phyloP scores from a whole-genome alignment of 768 basidiomycete genomes.

The Dictyophora rubrovolvata region DNA sequence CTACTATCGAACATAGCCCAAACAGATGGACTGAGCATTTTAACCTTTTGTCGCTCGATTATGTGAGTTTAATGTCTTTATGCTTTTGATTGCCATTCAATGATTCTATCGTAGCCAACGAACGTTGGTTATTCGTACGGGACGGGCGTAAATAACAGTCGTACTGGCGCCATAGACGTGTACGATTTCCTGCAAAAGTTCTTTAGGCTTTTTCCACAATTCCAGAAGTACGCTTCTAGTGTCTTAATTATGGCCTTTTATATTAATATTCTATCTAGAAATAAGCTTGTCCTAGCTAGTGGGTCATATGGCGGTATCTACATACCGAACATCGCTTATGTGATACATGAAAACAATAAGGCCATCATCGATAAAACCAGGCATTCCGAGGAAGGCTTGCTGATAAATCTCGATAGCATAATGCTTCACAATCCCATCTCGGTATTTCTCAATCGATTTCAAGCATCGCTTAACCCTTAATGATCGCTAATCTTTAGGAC shows the following conservation, averaged over 20 bases:
- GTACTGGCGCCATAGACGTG: conserved; percentile 22
- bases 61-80: conserved; percentile 1
- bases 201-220: conserved; percentile 18
- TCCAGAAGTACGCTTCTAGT: neutral
- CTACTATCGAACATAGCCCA: conserved; percentile 18
- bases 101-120: conserved; percentile 17
- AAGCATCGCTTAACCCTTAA: no score
- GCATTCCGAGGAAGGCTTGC: conserved; percentile 12
- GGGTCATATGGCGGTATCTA: conserved; percentile 29
- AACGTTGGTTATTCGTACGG: conserved; percentile 28
- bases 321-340: conserved; percentile 26
- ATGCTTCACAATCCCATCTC: conserved; percentile 23
- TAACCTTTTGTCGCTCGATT: conserved; percentile 11
- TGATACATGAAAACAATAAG: conserved; percentile 25
- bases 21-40: conserved; percentile 11
- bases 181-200: conserved; percentile 30
- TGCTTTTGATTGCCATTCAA: no score
- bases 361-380: conserved; percentile 14
- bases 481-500: no score
- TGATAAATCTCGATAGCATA: conserved; percentile 25
- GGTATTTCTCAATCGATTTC: neutral
- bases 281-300: conserved; percentile 19
- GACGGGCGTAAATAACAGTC: conserved; percentile 23
- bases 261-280: neutral
- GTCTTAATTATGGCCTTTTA: neutral